phyloP scores from a whole-genome alignment of 176 grass and related monocot genomes.

The Oryza coarctata region DNA sequence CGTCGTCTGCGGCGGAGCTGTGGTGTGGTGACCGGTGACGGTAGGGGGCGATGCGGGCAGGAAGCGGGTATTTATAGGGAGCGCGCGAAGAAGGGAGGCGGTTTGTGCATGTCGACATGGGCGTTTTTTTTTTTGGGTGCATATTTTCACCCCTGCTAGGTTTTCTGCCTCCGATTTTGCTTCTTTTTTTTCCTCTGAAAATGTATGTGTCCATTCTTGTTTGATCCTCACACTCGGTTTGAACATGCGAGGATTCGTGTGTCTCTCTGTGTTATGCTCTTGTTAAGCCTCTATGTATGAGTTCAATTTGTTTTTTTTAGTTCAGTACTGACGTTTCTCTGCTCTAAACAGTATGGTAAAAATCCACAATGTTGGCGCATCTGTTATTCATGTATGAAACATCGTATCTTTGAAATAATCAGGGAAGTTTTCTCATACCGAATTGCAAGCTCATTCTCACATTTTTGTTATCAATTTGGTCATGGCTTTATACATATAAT shows the following conservation, averaged over 20 bases:
- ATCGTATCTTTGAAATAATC: no score
- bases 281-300: no score
- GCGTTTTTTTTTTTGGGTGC: no score
- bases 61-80: constrained; percentile 44
- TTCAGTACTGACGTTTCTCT: no score
- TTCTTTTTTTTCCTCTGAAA: background rate
- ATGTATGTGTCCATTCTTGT: background rate
- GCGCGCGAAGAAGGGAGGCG: constrained; percentile 12
- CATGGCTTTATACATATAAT: no score
- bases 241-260: no score
- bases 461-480: no score
- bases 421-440: no score
- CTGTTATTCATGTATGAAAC: background rate
- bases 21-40: background rate
- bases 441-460: no score
- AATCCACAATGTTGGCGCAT: background rate
- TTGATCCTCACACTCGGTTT: no score
- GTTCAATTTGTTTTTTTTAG: no score
- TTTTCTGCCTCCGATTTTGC: background rate
- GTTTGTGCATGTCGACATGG: constrained; percentile 1
- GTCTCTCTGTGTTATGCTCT: no score
- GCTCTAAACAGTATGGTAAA: background rate
- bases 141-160: background rate
- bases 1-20: background rate
- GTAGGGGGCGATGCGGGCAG: background rate